Percentiles rank a stretch among this genome's conserved stretches.
These are phyloP conservation scores for Podospora comata DNA, from an alignment of 495 filamentous ascomycete species.

Conservation along the genomic window DNA sequence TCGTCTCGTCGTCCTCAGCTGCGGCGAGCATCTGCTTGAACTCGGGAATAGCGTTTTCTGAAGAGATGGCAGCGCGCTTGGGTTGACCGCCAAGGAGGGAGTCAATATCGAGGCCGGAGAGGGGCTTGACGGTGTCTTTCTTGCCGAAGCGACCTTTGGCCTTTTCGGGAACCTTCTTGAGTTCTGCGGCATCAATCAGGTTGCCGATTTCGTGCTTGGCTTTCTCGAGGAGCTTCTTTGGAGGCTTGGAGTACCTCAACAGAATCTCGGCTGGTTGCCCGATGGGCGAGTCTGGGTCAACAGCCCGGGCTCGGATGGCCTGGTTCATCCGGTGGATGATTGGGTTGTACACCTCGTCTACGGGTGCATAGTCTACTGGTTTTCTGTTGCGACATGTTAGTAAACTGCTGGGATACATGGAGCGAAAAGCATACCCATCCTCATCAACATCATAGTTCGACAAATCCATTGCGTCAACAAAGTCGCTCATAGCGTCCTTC, in stretches of 20 bases:
- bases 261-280: constrained; percentile 65
- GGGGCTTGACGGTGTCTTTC: constrained; percentile 71
- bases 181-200: constrained; percentile 65
- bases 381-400: constrained; percentile 51
- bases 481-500: constrained; percentile 76
- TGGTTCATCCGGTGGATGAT: constrained; percentile 84
- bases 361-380: constrained; percentile 64
- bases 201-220: constrained; percentile 55
- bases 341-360: constrained; percentile 90
- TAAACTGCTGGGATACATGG: neutral
- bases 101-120: constrained; percentile 87
- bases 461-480: constrained; percentile 92
- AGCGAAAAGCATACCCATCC: constrained; percentile 57
- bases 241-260: constrained; percentile 70
- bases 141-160: constrained; percentile 64
- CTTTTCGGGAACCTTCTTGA: constrained; percentile 92
- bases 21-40: constrained; percentile 78
- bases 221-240: constrained; percentile 59
- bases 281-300: constrained; percentile 66
- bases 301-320: constrained; percentile 76
- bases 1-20: constrained; percentile 57
- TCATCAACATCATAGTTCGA: constrained; percentile 57
- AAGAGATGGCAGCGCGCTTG: constrained; percentile 58
- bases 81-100: constrained; percentile 62
- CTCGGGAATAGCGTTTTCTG: constrained; percentile 81